These are phyloP conservation scores for Lumnitzera racemosa DNA, from an alignment of 345 rosid species.

Conservation along the genomic window DNA sequence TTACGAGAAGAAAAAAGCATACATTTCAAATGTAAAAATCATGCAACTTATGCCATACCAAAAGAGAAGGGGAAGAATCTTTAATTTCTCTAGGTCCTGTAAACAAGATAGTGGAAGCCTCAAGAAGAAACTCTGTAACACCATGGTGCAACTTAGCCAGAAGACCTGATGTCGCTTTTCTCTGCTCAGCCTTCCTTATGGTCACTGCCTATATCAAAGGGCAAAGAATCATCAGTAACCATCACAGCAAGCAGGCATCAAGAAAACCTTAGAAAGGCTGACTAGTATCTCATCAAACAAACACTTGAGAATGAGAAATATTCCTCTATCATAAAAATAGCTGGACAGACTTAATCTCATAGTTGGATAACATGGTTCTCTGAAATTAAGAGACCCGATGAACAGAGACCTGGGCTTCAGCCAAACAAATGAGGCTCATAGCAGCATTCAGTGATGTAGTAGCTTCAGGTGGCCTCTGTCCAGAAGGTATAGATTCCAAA, in stretches of 20 bases:
- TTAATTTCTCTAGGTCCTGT: conserved; percentile 34
- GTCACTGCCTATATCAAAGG: conserved; percentile 39
- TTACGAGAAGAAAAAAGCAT: not conserved
- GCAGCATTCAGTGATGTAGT: conserved; percentile 37
- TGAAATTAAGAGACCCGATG: not conserved
- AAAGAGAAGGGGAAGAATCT: conserved; percentile 43
- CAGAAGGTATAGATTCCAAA: conserved; percentile 27
- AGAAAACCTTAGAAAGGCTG: not conserved
- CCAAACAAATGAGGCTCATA: conserved; percentile 66
- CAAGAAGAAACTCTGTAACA: conserved; percentile 40
- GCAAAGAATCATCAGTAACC: conserved; percentile 1
- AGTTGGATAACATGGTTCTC: no score
- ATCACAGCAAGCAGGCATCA: not conserved
- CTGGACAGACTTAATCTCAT: no score
- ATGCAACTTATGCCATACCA: conserved; percentile 28
- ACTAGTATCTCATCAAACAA: not conserved
- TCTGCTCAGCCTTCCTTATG: conserved; percentile 61
- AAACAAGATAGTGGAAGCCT: conserved; percentile 34
- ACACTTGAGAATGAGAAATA: not conserved
- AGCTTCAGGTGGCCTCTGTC: conserved; percentile 57
- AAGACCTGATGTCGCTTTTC: conserved; percentile 34
- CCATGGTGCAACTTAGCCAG: conserved; percentile 72
- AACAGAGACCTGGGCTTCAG: conserved; percentile 71
- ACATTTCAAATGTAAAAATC: not conserved
- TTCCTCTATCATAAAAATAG: no score